phyloP scores from a whole-genome alignment of 2,329 filamentous ascomycete species.

The Cyanodermella asteris region DNA sequence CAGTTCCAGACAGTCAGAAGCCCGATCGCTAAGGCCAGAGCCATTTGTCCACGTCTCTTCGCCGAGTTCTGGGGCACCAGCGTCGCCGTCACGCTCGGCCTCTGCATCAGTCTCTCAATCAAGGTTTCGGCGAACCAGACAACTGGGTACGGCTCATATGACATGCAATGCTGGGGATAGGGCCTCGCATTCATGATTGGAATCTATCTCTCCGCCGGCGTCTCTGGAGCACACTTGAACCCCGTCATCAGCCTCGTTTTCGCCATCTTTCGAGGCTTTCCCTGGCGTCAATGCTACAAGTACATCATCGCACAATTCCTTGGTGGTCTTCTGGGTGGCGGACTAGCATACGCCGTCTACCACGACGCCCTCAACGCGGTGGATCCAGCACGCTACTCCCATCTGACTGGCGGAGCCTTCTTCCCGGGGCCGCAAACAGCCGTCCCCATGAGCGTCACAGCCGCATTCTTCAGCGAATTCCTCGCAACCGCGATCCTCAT shows the following conservation, averaged over 20 bases:
- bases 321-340: constrained; percentile 15
- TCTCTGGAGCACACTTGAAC: constrained; percentile 27
- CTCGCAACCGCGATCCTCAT: constrained; percentile 14
- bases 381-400: constrained; percentile 5
- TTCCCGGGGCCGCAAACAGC: constrained; percentile 11
- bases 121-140: no score
- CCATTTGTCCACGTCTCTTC: no score
- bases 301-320: constrained; percentile 17
- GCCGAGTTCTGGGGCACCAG: no score
- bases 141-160: no score
- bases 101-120: no score
- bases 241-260: constrained; percentile 21
- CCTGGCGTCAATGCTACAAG: constrained; percentile 9
- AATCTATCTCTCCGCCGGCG: constrained; percentile 23
- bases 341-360: constrained; percentile 16
- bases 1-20: no score
- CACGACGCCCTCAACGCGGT: constrained; percentile 13
- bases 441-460: constrained; percentile 9
- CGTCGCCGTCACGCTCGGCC: no score
- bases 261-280: constrained; percentile 16
- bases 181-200: constrained; percentile 16
- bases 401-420: constrained; percentile 11
- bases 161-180: no score
- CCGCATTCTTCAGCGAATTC: constrained; percentile 19
- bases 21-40: no score